Conservation (phyloP, 2,329 filamentous ascomycete species). For the Neopestalotiopsis sp. region DNA sequence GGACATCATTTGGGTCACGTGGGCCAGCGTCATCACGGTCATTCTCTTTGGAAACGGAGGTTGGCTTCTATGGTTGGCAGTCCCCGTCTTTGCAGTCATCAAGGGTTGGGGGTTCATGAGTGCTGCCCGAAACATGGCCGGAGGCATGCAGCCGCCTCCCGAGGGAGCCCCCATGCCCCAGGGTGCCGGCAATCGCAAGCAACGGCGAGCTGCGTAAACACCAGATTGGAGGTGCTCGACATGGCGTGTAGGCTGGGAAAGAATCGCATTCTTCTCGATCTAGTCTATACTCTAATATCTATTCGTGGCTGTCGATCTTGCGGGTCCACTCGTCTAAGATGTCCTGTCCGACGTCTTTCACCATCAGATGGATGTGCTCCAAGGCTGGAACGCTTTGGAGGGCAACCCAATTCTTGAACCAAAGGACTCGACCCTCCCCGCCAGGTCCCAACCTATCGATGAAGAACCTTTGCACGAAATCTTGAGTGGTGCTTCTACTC, state of each 20-base stretch:
- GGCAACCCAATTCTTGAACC: constrained; percentile 94
- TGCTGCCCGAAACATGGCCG: constrained; percentile 58
- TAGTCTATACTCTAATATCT: constrained; percentile 23
- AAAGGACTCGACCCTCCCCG: constrained; percentile 64
- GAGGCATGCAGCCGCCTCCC: constrained; percentile 45
- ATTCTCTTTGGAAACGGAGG: constrained; percentile 81
- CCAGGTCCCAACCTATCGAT: constrained; percentile 56
- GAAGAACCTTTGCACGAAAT: constrained; percentile 76
- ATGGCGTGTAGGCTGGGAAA: neutral
- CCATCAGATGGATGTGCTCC: constrained; percentile 86
- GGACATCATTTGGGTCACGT: constrained; percentile 95
- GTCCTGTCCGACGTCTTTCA: constrained; percentile 58
- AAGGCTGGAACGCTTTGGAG: constrained; percentile 87
- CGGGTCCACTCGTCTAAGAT: constrained; percentile 59
- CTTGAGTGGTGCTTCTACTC: constrained; percentile 66
- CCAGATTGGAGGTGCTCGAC: neutral
- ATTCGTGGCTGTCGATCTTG: constrained; percentile 45
- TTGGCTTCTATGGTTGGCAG: constrained; percentile 59
- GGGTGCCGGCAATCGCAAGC: constrained; percentile 55
- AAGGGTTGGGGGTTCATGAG: constrained; percentile 59
- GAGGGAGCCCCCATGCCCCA: constrained; percentile 37
- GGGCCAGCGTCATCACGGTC: constrained; percentile 75
- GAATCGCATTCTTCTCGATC: neutral
- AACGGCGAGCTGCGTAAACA: constrained; percentile 56
- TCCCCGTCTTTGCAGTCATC: constrained; percentile 61